Percentiles rank a stretch among this genome's conserved stretches.
These are phyloP conservation scores for Astrephomene gubernaculifera DNA, from an alignment of 139 green algal species.

Conservation along the genomic window DNA sequence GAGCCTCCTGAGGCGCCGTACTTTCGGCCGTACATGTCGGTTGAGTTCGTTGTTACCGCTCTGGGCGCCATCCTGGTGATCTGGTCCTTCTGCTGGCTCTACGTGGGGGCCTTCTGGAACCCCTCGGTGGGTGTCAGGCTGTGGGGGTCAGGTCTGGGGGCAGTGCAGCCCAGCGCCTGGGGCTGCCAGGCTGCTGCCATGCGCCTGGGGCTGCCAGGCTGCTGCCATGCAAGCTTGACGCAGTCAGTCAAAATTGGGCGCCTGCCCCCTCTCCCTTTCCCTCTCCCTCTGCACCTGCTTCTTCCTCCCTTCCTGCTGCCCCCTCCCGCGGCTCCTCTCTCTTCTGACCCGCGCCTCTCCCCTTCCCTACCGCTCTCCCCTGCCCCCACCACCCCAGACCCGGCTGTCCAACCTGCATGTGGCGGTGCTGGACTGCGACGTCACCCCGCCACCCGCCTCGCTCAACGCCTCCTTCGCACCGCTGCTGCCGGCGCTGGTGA, in stretches of 20 bases:
- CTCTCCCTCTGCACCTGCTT: too few species aligned
- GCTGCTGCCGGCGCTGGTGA: not conserved
- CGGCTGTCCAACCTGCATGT: slow-evolving; percentile 25
- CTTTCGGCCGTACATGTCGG: slow-evolving; percentile 16
- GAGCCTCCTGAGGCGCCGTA: slow-evolving; percentile 1
- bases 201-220: too few species aligned
- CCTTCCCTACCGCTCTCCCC: too few species aligned
- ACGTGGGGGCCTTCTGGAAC: slow-evolving; percentile 29
- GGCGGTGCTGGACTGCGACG: slow-evolving; percentile 29
- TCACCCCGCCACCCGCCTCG: not conserved
- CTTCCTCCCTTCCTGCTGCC: too few species aligned
- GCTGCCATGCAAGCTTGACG: too few species aligned
- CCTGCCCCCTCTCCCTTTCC: too few species aligned
- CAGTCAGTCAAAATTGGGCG: too few species aligned
- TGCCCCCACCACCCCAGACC: not conserved
- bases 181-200: too few species aligned
- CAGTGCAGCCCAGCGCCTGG: too few species aligned
- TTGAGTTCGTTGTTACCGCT: not conserved
- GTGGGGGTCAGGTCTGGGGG: too few species aligned
- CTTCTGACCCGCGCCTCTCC: not conserved
- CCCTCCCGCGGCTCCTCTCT: too few species aligned
- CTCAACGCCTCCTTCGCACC: slow-evolving; percentile 35
- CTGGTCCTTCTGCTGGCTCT: slow-evolving; percentile 33
- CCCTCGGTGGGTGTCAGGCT: too few species aligned
- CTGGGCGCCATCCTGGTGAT: slow-evolving; percentile 14